Base-by-base conservation (phyloP, 2,329 filamentous ascomycete genomes). In the Aspergillus pseudoterreus region DNA sequence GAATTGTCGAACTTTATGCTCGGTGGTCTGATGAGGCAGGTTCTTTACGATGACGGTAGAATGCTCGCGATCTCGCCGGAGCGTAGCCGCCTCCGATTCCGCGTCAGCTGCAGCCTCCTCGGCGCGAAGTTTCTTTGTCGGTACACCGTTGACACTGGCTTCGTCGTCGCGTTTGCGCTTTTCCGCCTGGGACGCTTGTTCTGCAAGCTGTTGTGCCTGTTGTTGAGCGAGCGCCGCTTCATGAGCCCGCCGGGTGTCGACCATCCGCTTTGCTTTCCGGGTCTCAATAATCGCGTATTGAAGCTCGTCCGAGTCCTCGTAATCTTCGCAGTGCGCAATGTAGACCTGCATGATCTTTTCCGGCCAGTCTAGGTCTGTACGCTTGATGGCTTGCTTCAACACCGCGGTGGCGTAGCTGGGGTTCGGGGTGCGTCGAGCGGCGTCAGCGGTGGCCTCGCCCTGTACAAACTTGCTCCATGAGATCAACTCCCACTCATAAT, bases 401-500 rank as follows among this genome's bases (percentile, higher is more conserved):
- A 96, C 85, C 3, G 78, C 82, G 0, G 90, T 95, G 10, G 92
- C 90, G 54, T 83, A 75, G 4, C 80, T 80, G 0, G 92, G 90
- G n/a, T 82, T 80, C 19, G 85, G 81, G 43, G 82, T 75, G 6
- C 81, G 82, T 52, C 79, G 75, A 33, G 74, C 72, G 50, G 78
- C 81, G 49, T 79, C 76, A 63, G 76, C 75, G 14, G 78, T 78
- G 27, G 72, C 70, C 47, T 79, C 80, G 9, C 74, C 73, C 45
- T 81, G 75, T 2, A 78, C 76, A 52, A 83, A 78, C 55, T 78
- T 81, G 52, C 78, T 76, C 80, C 82, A 85, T n/a, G 79, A 74
- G 52, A 87, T 79, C 79, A 97, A 86, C 72, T 97, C 94, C 87
- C 91, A 97, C 48, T 86, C 79, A 71, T 96, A 96, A 71, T 90